Conservation (phyloP, 2,329 filamentous ascomycete genomes). For the Huntiella bhutanensis region DNA sequence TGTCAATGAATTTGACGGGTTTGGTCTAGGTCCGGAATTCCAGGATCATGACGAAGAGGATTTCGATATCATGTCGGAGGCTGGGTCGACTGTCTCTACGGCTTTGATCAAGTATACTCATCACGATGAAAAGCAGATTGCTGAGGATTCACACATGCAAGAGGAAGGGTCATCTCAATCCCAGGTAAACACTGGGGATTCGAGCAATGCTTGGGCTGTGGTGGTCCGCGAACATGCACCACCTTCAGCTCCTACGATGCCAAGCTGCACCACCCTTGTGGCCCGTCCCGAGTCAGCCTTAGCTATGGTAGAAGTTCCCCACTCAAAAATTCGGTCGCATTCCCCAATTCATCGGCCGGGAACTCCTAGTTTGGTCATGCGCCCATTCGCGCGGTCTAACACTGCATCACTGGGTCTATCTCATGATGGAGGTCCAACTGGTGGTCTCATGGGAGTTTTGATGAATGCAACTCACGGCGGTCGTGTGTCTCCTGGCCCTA, state of each 20-base stretch:
- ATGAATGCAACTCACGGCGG: neutral
- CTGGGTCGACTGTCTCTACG: constrained; percentile 5
- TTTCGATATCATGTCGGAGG: constrained; percentile 1
- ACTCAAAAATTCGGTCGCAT: neutral
- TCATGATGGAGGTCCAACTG: constrained; percentile 8
- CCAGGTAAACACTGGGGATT: neutral
- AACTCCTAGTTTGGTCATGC: constrained; percentile 9
- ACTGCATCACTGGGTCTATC: constrained; percentile 13
- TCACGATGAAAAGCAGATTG: neutral
- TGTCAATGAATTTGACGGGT: too few relatives aligned
- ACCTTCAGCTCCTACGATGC: neutral
- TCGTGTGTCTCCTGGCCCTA: constrained; percentile 2
- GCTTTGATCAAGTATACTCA: constrained; percentile 8
- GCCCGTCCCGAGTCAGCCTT: neutral
- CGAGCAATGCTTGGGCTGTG: neutral
- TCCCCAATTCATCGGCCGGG: neutral
- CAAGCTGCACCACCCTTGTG: neutral
- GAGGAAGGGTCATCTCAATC: neutral
- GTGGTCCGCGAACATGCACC: neutral
- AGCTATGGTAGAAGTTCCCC: neutral
- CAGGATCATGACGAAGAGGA: too few relatives aligned
- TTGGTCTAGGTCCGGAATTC: too few relatives aligned
- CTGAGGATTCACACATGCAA: neutral
- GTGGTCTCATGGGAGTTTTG: constrained; percentile 4
- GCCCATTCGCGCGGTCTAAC: constrained; percentile 13